Evolutionary conservation across 345 rosid genomes (phyloP).

Genomic region (Arabidopsis suecica): DNA sequence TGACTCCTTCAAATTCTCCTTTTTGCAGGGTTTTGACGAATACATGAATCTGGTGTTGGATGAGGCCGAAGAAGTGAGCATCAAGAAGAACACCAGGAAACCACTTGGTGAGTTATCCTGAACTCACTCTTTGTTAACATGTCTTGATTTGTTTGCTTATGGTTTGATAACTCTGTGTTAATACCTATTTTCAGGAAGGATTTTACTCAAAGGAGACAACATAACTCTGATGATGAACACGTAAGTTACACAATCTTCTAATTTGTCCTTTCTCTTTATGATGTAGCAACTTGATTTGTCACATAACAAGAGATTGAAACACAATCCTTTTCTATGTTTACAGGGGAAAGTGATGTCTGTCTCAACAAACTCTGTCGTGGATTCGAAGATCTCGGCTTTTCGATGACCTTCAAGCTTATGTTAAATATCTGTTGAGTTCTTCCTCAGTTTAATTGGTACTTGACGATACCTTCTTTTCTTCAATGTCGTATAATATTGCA

Average conservation of each 20-base stretch:
- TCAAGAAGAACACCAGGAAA: conserved; percentile 89
- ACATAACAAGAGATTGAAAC: background rate
- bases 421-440: conserved; percentile 22
- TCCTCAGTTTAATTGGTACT: conserved; percentile 11
- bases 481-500: conserved; percentile 18
- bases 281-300: background rate
- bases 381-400: conserved; percentile 17
- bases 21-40: conserved; percentile 85
- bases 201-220: conserved; percentile 90
- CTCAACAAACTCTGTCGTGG: conserved; percentile 10
- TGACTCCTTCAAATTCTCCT: background rate
- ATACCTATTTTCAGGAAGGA: conserved; percentile 68
- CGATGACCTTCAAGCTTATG: conserved; percentile 10
- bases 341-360: conserved; percentile 42
- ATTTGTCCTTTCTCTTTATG: background rate
- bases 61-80: conserved; percentile 92
- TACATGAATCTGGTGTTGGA: conserved; percentile 97
- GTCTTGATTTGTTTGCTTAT: background rate
- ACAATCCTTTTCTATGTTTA: background rate
- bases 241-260: conserved; percentile 50
- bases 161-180: background rate
- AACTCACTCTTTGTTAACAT: conserved; percentile 1
- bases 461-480: conserved; percentile 23
- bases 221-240: conserved; percentile 93
- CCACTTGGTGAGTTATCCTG: conserved; percentile 60